Conservation (phyloP, 257 asterid genomes). For the Ajuga chamaepitys region DNA sequence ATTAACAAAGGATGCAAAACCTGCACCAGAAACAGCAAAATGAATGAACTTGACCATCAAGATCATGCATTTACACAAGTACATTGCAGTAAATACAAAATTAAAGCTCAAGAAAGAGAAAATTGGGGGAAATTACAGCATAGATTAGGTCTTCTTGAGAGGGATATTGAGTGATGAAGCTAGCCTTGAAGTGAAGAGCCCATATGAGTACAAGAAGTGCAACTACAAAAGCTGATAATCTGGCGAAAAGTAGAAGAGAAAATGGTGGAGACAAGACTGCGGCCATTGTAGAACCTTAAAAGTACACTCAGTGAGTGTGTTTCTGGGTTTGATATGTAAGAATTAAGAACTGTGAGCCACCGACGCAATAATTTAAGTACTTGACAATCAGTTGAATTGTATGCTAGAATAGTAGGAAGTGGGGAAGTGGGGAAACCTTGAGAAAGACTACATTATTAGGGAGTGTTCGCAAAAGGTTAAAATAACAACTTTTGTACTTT, state of each 20-base stretch:
- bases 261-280: conserved; percentile 24
- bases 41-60: too few relatives aligned
- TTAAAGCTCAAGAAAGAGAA: neutral
- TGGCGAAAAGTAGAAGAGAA: conserved; percentile 41
- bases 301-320: neutral
- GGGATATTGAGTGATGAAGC: conserved; percentile 54
- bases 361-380: conserved; percentile 22
- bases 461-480: too few relatives aligned
- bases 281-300: conserved; percentile 32
- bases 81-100: neutral
- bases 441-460: too few relatives aligned
- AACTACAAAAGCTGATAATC: conserved; percentile 55
- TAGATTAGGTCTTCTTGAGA: conserved; percentile 55
- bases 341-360: conserved; percentile 15
- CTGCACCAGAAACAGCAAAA: conserved; percentile 28
- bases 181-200: conserved; percentile 61
- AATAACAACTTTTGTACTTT: too few relatives aligned
- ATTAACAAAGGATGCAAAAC: conserved; percentile 79
- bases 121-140: conserved; percentile 30
- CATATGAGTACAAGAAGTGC: conserved; percentile 66
- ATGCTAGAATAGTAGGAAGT: too few relatives aligned
- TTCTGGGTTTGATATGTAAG: neutral
- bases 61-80: too few relatives aligned
- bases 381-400: neutral
- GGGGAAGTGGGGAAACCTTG: too few relatives aligned